phyloP scores from a whole-genome alignment of 2,329 filamentous ascomycete genomes.

The Gremmenia infestans region DNA sequence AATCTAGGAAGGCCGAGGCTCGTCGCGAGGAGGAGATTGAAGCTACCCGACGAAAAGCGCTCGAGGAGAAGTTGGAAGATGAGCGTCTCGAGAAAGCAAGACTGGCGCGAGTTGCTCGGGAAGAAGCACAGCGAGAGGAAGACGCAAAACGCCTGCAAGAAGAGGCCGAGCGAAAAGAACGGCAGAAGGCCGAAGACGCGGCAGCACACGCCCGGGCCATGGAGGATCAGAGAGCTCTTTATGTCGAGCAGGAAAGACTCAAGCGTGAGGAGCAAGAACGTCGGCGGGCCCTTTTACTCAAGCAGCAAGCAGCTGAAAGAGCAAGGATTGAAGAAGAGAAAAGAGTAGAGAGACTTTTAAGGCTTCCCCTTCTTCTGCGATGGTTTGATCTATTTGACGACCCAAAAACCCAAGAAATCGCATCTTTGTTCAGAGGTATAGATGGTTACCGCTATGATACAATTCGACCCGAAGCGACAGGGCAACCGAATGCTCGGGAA shows the following conservation, averaged over 20 bases:
- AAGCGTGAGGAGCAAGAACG: constrained; percentile 36
- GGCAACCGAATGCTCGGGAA: constrained; percentile 53
- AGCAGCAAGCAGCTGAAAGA: constrained; percentile 44
- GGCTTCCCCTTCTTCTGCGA: constrained; percentile 53
- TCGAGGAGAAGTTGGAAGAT: constrained; percentile 18
- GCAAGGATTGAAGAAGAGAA: constrained; percentile 47
- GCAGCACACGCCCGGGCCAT: constrained; percentile 23
- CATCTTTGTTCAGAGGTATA: constrained; percentile 51
- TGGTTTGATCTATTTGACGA: constrained; percentile 53
- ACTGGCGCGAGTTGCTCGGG: constrained; percentile 22
- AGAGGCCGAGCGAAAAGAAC: constrained; percentile 26
- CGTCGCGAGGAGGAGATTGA: constrained; percentile 8
- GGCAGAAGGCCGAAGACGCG: constrained; percentile 24
- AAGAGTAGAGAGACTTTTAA: constrained; percentile 49
- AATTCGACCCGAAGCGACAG: constrained; percentile 48
- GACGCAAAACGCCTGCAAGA: constrained; percentile 30
- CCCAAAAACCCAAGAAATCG: constrained; percentile 46
- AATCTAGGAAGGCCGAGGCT: constrained; percentile 9
- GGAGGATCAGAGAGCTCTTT: constrained; percentile 34
- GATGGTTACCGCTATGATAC: constrained; percentile 61
- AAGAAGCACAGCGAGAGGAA: constrained; percentile 30
- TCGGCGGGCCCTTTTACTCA: constrained; percentile 29
- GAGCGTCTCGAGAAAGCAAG: constrained; percentile 24
- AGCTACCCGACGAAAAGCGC: constrained; percentile 3
- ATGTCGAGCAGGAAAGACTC: constrained; percentile 30